Conservation (phyloP, 495 filamentous ascomycete genomes). For the Niebla homalea region DNA sequence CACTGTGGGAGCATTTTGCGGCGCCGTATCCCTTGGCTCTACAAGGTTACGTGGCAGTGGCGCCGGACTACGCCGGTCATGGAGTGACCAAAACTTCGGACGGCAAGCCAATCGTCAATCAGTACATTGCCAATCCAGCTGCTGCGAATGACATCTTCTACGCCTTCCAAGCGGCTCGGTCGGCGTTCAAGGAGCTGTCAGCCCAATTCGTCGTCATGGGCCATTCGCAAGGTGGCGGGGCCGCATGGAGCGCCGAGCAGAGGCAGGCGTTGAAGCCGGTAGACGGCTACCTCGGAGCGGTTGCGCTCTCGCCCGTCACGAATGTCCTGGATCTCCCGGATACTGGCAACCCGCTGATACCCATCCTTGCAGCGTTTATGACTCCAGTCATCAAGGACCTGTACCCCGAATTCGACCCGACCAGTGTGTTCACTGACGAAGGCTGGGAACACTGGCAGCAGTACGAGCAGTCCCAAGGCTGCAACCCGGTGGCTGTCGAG, state of each 20-base stretch:
- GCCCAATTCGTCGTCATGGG: conserved; percentile 32
- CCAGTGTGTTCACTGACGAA: conserved; percentile 18
- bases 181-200: conserved; percentile 24
- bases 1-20: conserved; percentile 32
- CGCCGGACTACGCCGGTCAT: conserved; percentile 41
- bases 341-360: not conserved
- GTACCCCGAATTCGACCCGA: conserved; percentile 10
- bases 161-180: conserved; percentile 29
- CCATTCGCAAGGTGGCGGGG: conserved; percentile 38
- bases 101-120: conserved; percentile 26
- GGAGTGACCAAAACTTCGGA: conserved; percentile 28
- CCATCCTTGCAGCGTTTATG: conserved; percentile 8
- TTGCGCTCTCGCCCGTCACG: conserved; percentile 27
- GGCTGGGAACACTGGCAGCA: conserved; percentile 18
- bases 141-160: conserved; percentile 33
- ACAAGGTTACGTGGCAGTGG: conserved; percentile 41
- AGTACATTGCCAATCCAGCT: conserved; percentile 21
- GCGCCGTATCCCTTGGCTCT: conserved; percentile 33
- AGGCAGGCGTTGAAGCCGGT: conserved; percentile 19
- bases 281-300: conserved; percentile 29
- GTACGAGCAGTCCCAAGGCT: conserved; percentile 22
- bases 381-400: not conserved
- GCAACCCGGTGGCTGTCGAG: conserved; percentile 15
- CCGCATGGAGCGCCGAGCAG: conserved; percentile 33
- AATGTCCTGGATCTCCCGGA: conserved; percentile 17